Evolutionary conservation across 257 asterid species (phyloP).

Genomic region (Thymus quinquecostatus): DNA sequence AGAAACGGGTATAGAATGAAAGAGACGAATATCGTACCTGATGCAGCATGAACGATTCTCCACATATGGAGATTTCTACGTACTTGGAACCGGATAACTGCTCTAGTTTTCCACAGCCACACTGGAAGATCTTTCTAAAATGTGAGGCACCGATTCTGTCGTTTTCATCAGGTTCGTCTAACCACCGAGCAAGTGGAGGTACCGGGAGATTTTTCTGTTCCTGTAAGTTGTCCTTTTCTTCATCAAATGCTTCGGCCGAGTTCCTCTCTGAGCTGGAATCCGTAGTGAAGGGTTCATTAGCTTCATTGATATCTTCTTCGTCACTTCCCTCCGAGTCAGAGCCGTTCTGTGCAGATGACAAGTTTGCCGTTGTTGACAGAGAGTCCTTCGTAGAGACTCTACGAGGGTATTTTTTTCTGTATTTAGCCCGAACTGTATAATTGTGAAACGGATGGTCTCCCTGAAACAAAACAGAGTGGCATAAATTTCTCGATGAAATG

Average conservation of each 20-base stretch:
- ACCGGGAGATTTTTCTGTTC: conserved; percentile 34
- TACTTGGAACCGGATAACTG: conserved; percentile 57
- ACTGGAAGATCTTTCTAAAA: conserved; percentile 79
- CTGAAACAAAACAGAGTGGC: conserved; percentile 48
- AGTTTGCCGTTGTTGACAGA: conserved; percentile 30
- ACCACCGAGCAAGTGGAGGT: conserved; percentile 78
- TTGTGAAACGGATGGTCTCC: conserved; percentile 98
- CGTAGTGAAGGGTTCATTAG: conserved; percentile 34
- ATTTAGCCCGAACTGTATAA: conserved; percentile 79
- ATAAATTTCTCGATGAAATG: conserved; percentile 28
- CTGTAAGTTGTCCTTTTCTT: conserved; percentile 34
- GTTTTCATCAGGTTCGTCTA: conserved; percentile 77
- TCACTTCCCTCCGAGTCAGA: conserved; percentile 55
- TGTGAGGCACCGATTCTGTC: conserved; percentile 81
- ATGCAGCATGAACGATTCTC: conserved; percentile 98
- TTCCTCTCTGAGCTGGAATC: conserved; percentile 31
- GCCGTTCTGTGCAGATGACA: conserved; percentile 38
- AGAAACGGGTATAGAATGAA: background rate
- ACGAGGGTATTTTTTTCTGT: conserved; percentile 52
- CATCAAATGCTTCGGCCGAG: conserved; percentile 28
- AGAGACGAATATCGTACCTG: conserved; percentile 57
- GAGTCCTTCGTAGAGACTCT: conserved; percentile 40
- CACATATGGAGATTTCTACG: conserved; percentile 78
- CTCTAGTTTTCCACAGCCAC: conserved; percentile 79
- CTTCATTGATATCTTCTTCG: conserved; percentile 46